Evolutionary conservation across 768 basidiomycete genomes (phyloP).

Genomic region (Asterophora lycoperdoides): DNA sequence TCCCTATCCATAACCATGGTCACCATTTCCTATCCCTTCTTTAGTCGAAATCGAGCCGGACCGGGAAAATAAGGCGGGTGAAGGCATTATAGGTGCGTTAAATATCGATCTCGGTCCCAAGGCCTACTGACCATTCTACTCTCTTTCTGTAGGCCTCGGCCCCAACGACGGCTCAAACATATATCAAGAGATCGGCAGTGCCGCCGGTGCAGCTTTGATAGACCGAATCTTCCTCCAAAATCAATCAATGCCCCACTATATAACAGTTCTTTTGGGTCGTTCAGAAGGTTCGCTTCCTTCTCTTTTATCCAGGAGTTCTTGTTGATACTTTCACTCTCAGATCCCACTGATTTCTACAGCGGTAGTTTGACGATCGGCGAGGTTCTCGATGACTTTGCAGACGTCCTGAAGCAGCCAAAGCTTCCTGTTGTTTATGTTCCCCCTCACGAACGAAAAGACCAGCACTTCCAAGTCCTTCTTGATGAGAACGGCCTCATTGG

Average conservation of each 20-base stretch:
- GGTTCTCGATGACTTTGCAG: slow-evolving; percentile 43
- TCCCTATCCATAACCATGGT: slow-evolving; percentile 6
- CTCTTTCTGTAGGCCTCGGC: slow-evolving; percentile 61
- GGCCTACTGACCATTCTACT: slow-evolving; percentile 24
- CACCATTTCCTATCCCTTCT: background rate
- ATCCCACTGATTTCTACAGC: slow-evolving; percentile 45
- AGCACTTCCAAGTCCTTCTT: slow-evolving; percentile 64
- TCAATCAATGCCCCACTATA: slow-evolving; percentile 50
- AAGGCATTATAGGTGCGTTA: slow-evolving; percentile 24
- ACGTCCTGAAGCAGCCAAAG: slow-evolving; percentile 46
- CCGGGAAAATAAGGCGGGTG: slow-evolving; percentile 25
- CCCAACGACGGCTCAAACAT: slow-evolving; percentile 54
- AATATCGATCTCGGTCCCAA: background rate
- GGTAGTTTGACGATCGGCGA: slow-evolving; percentile 66
- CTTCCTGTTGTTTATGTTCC: slow-evolving; percentile 43
- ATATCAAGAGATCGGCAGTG: slow-evolving; percentile 26
- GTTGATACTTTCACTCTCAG: slow-evolving; percentile 21
- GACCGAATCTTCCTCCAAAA: slow-evolving; percentile 65
- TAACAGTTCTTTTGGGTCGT: slow-evolving; percentile 64
- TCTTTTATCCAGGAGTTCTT: too few species aligned
- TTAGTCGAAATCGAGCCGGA: slow-evolving; percentile 39
- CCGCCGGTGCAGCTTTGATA: slow-evolving; percentile 49
- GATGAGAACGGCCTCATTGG: slow-evolving; percentile 61
- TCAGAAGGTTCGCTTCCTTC: slow-evolving; percentile 29
- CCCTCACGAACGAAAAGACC: slow-evolving; percentile 31